phyloP scores from a whole-genome alignment of 768 basidiomycete genomes.

The Tulasnella calospora region DNA sequence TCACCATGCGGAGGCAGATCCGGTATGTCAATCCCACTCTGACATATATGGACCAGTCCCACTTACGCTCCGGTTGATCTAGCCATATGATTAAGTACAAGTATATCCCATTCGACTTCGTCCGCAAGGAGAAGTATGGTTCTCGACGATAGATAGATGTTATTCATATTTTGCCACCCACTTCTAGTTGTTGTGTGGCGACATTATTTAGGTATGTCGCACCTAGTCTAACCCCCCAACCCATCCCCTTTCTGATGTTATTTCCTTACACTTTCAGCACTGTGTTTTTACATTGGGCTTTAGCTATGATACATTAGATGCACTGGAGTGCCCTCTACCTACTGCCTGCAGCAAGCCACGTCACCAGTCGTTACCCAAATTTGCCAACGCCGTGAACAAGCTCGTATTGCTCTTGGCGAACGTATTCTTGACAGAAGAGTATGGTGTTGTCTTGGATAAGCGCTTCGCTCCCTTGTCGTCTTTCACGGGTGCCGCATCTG shows the following conservation, averaged over 20 bases:
- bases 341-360: background rate
- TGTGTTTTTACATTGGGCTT: conserved; percentile 13
- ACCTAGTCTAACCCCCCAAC: no score
- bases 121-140: conserved; percentile 86
- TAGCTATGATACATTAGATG: conserved; percentile 8
- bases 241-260: background rate
- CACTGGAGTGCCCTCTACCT: background rate
- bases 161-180: background rate
- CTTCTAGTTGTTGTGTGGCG: background rate
- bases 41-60: background rate
- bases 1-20: conserved; percentile 95
- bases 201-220: background rate
- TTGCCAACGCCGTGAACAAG: conserved; percentile 8
- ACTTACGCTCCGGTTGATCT: conserved; percentile 3
- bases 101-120: conserved; percentile 92
- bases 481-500: conserved; percentile 14
- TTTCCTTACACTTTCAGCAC: background rate
- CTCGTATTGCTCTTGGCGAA: background rate
- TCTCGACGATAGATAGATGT: conserved; percentile 5
- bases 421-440: background rate
- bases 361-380: conserved; percentile 5
- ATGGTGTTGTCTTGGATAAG: background rate
- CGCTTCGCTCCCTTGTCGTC: conserved; percentile 10
- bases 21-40: conserved; percentile 54
- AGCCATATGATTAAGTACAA: conserved; percentile 99